These are phyloP conservation scores for Stromatinia cepivora DNA, from an alignment of 2,329 filamentous ascomycete species.

Conservation along the genomic window DNA sequence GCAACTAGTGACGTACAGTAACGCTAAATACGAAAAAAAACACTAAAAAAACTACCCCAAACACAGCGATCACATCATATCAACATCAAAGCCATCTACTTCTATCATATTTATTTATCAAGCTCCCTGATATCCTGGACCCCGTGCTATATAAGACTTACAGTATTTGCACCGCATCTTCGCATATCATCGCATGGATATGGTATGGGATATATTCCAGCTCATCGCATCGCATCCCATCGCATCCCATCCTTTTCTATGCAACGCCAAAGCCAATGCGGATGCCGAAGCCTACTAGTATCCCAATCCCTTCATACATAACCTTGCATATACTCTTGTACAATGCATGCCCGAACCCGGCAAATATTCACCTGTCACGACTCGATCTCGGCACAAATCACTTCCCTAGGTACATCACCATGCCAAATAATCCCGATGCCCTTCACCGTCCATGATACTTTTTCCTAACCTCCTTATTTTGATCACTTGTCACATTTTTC, in stretches of 20 bases:
- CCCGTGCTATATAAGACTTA: background rate
- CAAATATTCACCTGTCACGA: background rate
- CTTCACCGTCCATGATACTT: background rate
- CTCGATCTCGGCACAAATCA: background rate
- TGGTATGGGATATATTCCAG: background rate
- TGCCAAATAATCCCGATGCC: background rate
- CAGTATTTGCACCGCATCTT: background rate
- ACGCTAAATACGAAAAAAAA: slow-evolving; percentile 1
- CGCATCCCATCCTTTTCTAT: background rate
- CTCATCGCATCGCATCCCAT: background rate
- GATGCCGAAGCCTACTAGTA: background rate
- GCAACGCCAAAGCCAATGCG: background rate
- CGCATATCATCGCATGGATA: background rate
- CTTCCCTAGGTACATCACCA: background rate
- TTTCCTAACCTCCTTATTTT: background rate
- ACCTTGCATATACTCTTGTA: background rate
- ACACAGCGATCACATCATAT: background rate
- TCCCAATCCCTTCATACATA: background rate
- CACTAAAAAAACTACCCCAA: background rate
- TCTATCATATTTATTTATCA: background rate
- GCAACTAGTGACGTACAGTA: background rate
- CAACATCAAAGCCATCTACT: background rate
- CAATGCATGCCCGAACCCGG: background rate
- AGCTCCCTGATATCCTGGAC: background rate
- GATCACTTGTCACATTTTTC: slow-evolving; percentile 6